Evolutionary conservation across 495 filamentous ascomycete genomes (phyloP).

Genomic region (Bathelium albidoporum): DNA sequence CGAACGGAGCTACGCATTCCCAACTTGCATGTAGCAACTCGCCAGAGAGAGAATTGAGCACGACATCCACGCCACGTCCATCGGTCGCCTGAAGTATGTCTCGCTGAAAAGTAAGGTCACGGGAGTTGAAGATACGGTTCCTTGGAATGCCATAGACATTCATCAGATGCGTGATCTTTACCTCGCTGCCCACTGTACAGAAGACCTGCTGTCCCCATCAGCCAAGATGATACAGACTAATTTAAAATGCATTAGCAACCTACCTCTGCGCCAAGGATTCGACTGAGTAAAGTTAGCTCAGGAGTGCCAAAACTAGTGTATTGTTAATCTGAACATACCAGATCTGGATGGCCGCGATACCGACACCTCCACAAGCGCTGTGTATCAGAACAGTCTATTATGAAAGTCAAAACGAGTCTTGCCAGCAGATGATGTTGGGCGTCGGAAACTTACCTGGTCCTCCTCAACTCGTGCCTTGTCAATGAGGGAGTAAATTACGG

Average conservation of each 20-base stretch:
- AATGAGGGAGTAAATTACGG: constrained; percentile 33
- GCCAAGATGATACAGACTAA: neutral
- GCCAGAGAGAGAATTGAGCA: constrained; percentile 16
- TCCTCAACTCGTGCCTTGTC: constrained; percentile 26
- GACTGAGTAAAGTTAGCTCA: neutral
- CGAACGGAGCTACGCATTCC: constrained; percentile 27
- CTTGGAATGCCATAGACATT: constrained; percentile 22
- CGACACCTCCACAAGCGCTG: constrained; percentile 36
- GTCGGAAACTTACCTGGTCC: constrained; percentile 9
- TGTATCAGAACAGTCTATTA: constrained; percentile 42
- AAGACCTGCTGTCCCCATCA: neutral
- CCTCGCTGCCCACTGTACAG: neutral
- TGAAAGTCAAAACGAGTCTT: neutral
- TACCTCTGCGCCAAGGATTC: neutral
- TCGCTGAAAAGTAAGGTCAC: constrained; percentile 7
- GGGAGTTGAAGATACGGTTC: constrained; percentile 32
- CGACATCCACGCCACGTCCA: constrained; percentile 17
- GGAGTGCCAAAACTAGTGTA: too few relatives aligned
- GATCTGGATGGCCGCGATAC: constrained; percentile 35
- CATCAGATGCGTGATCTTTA: neutral
- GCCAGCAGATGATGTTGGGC: neutral
- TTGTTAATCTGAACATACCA: neutral
- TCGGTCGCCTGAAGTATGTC: constrained; percentile 9
- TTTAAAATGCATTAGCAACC: neutral
- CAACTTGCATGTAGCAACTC: constrained; percentile 14